phyloP scores from a whole-genome alignment of 2,329 filamentous ascomycete genomes.

The Mycosphaerelloides madeirae region DNA sequence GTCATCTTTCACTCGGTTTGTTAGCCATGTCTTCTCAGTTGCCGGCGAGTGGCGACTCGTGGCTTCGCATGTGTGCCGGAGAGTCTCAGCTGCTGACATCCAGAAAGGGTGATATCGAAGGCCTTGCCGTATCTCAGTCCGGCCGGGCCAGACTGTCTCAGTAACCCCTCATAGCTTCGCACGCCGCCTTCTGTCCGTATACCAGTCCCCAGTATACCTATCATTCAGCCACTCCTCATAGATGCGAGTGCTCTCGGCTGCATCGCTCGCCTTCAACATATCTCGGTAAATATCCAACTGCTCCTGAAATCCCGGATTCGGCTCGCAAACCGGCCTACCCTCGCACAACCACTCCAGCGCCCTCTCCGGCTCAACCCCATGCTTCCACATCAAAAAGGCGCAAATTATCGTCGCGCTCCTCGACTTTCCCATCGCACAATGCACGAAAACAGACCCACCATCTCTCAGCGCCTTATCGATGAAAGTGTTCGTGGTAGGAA shows the following conservation, averaged over 20 bases:
- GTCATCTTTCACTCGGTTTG: no score
- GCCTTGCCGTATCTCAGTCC: no score
- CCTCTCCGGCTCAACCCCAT: constrained; percentile 50
- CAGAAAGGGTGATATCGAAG: no score
- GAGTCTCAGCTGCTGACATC: no score
- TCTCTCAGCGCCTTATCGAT: constrained; percentile 68
- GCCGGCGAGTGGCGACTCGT: no score
- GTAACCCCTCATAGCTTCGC: constrained; percentile 17
- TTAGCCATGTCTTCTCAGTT: no score
- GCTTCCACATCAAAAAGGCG: constrained; percentile 69
- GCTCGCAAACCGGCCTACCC: constrained; percentile 73
- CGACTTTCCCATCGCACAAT: constrained; percentile 91
- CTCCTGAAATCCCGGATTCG: constrained; percentile 83
- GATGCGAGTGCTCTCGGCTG: constrained; percentile 23
- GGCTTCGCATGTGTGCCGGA: no score
- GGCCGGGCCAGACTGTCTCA: no score
- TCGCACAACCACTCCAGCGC: constrained; percentile 67
- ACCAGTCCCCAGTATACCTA: constrained; percentile 38
- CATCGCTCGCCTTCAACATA: constrained; percentile 51
- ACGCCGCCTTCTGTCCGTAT: constrained; percentile 18
- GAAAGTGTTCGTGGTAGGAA: constrained; percentile 66
- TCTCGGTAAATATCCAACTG: constrained; percentile 81
- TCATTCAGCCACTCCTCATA: constrained; percentile 34
- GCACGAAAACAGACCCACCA: constrained; percentile 59
- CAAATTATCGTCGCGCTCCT: constrained; percentile 78